Percentiles rank a stretch among this genome's conserved stretches.
phyloP scores from a whole-genome alignment of 2,329 filamentous ascomycete genomes.

The Aspergillus quadrilineatus region DNA sequence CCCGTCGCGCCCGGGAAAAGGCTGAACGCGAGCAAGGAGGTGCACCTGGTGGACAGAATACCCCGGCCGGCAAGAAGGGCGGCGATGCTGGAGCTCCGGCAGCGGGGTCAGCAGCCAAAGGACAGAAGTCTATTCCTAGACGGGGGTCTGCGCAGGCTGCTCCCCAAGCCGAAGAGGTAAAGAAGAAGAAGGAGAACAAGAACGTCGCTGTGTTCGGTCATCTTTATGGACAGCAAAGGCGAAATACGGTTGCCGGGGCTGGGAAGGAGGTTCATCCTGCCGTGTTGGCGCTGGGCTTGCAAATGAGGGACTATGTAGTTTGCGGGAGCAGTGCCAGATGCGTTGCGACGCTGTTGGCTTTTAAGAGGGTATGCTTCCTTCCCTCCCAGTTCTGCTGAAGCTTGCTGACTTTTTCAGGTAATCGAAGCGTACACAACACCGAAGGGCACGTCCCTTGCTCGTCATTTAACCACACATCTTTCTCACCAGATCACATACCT shows the following conservation, averaged over 20 bases:
- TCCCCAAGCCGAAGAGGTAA: slow-evolving; percentile 40
- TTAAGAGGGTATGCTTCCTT: slow-evolving; percentile 68
- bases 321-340: slow-evolving; percentile 87
- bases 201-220: slow-evolving; percentile 78
- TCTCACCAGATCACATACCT: slow-evolving; percentile 95
- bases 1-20: slow-evolving; percentile 72
- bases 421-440: slow-evolving; percentile 93
- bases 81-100: slow-evolving; percentile 24
- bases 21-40: slow-evolving; percentile 49
- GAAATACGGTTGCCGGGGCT: slow-evolving; percentile 59
- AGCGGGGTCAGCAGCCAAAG: slow-evolving; percentile 31
- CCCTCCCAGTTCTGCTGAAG: neutral
- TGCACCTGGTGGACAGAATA: slow-evolving; percentile 27
- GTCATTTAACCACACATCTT: slow-evolving; percentile 88
- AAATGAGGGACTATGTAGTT: slow-evolving; percentile 84
- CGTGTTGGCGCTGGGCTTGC: slow-evolving; percentile 79
- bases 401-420: slow-evolving; percentile 56
- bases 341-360: slow-evolving; percentile 81
- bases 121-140: slow-evolving; percentile 33
- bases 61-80: slow-evolving; percentile 31
- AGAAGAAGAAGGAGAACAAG: slow-evolving; percentile 61
- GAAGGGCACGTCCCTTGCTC: slow-evolving; percentile 75
- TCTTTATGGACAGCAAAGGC: slow-evolving; percentile 73
- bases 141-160: slow-evolving; percentile 39
- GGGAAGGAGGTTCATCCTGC: slow-evolving; percentile 78